These are phyloP conservation scores for Cladosporium sphaerospermum DNA, from an alignment of 2,329 filamentous ascomycete species.

Conservation along the genomic window DNA sequence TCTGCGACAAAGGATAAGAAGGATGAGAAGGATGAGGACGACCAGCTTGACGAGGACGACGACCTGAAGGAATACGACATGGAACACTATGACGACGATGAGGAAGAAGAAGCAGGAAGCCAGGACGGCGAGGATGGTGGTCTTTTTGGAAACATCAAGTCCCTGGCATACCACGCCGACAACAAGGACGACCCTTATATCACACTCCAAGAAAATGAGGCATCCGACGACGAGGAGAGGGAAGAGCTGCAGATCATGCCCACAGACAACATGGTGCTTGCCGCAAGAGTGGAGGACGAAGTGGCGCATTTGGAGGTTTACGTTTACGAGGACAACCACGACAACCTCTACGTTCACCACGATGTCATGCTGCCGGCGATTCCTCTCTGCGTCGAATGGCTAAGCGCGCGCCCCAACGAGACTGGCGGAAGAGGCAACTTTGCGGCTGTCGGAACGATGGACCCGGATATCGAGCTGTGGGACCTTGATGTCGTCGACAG, in stretches of 20 bases:
- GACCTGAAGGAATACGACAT: conserved; percentile 95
- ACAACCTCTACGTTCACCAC: conserved; percentile 98
- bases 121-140: conserved; percentile 54
- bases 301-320: conserved; percentile 95
- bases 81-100: conserved; percentile 84
- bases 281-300: conserved; percentile 93
- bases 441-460: conserved; percentile 92
- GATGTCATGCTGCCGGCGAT: conserved; percentile 99
- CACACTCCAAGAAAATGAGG: conserved; percentile 67
- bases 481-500: conserved; percentile 91
- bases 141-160: conserved; percentile 95
- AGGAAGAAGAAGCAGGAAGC: conserved; percentile 49
- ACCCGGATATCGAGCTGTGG: conserved; percentile 98
- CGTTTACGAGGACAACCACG: conserved; percentile 89
- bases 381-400: conserved; percentile 90
- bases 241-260: conserved; percentile 90
- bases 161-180: conserved; percentile 85
- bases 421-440: conserved; percentile 73
- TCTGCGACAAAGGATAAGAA: conserved; percentile 63
- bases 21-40: conserved; percentile 21
- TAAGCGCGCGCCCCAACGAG: conserved; percentile 84
- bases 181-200: conserved; percentile 97
- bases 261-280: conserved; percentile 86
- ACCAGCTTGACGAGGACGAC: conserved; percentile 52
- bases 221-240: conserved; percentile 74